A percentile compares a stretch with the other conserved stretches of the same genome.
These are phyloP conservation scores for Pseudomonodictys pantanalensis DNA, from an alignment of 495 filamentous ascomycete genomes.

Conservation along the genomic window DNA sequence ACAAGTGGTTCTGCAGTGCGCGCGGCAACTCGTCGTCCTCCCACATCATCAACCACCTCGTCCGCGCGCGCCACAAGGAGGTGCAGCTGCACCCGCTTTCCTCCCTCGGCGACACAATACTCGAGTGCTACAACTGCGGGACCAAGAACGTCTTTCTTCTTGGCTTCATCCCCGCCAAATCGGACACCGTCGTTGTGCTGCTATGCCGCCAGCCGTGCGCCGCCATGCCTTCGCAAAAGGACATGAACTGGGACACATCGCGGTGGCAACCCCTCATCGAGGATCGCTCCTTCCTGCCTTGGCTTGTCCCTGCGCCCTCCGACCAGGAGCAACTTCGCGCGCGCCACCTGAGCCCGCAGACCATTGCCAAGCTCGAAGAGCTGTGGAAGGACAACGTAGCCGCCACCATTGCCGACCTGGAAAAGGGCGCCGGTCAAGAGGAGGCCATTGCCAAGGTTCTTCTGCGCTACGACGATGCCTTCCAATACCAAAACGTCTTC, in stretches of 20 bases:
- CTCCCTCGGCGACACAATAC: slow-evolving; percentile 91
- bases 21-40: slow-evolving; percentile 95
- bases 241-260: slow-evolving; percentile 99
- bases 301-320: slow-evolving; percentile 85
- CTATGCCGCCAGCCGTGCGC: slow-evolving; percentile 96
- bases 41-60: slow-evolving; percentile 97
- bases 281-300: slow-evolving; percentile 89
- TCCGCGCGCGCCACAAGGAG: slow-evolving; percentile 96
- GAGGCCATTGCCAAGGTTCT: slow-evolving; percentile 93
- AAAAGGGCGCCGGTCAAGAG: slow-evolving; percentile 89
- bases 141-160: slow-evolving; percentile 99
- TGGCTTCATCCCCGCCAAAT: slow-evolving; percentile 98
- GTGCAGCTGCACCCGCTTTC: slow-evolving; percentile 94
- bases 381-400: slow-evolving; percentile 97
- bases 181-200: slow-evolving; percentile 95
- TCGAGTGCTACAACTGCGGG: slow-evolving; percentile 99
- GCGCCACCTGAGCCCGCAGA: slow-evolving; percentile 86
- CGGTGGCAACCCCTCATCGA: slow-evolving; percentile 97
- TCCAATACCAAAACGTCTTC: slow-evolving; percentile 99
- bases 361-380: slow-evolving; percentile 96
- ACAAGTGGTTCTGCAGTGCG: slow-evolving; percentile 99
- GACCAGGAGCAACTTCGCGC: slow-evolving; percentile 96
- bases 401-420: slow-evolving; percentile 87
- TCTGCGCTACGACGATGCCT: slow-evolving; percentile 94
- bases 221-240: slow-evolving; percentile 91